These are phyloP conservation scores for Paecilomyces sp. DNA, from an alignment of 2,329 filamentous ascomycete genomes.

Conservation along the genomic window DNA sequence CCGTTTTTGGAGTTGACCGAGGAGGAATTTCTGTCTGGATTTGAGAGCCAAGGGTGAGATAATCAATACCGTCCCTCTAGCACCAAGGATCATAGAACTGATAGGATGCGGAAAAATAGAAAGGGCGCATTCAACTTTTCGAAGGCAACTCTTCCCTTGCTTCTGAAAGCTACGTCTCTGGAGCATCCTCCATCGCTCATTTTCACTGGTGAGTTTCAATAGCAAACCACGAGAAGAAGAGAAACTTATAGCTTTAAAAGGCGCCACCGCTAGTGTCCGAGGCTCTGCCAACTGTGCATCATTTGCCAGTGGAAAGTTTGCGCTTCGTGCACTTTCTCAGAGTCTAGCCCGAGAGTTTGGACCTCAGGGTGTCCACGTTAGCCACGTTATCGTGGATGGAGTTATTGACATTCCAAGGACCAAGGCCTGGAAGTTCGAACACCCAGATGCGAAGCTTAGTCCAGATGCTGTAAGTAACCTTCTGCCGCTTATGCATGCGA, in stretches of 20 bases:
- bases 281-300: conserved; percentile 61
- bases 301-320: conserved; percentile 78
- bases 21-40: conserved; percentile 48
- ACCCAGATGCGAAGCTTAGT: conserved; percentile 61
- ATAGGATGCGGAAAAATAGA: conserved; percentile 11
- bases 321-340: conserved; percentile 65
- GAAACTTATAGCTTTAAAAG: conserved; percentile 25
- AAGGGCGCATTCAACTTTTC: conserved; percentile 69
- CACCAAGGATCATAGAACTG: neutral
- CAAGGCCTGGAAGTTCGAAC: conserved; percentile 51
- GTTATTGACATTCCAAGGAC: conserved; percentile 74
- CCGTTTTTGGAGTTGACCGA: conserved; percentile 55
- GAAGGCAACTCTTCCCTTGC: conserved; percentile 61
- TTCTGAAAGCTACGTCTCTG: conserved; percentile 53
- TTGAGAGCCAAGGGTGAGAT: conserved; percentile 44
- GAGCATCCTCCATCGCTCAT: conserved; percentile 69
- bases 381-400: conserved; percentile 76
- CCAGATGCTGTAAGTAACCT: conserved; percentile 60
- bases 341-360: conserved; percentile 77
- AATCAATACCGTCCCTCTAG: neutral
- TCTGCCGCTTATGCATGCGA: neutral
- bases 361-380: conserved; percentile 74
- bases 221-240: neutral
- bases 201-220: conserved; percentile 50
- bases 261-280: conserved; percentile 72